Base-by-base conservation (phyloP, 2,329 filamentous ascomycete species). In the Juglanconis sp. region DNA sequence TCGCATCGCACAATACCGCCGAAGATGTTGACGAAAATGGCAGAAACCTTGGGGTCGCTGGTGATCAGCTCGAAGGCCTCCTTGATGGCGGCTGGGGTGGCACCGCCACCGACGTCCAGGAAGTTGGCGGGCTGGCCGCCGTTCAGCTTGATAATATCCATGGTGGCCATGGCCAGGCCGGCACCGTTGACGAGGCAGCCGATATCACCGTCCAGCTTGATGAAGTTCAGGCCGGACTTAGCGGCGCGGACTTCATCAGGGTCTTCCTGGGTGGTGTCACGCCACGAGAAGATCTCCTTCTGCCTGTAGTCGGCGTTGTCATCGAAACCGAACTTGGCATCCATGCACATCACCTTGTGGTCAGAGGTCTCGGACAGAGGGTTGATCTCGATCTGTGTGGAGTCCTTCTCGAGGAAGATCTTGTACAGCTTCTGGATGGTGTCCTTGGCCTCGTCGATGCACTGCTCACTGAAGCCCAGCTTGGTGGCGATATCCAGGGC, bases 111-210 rank as follows among this genome's bases (percentile, higher is more conserved):
- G 69, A 99, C 95, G 76, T 99, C 95, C 69, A 99, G 85, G 88
- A 99, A 99, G 87, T 99, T 99, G 70, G 95, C 95, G 65, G 95
- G 95, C 73, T 87, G 83, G 66, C 95, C 95, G 69, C 95, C 95
- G 81, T 98, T 99, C 65, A 99, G 87, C 87, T 99, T 98, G 86
- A 99, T 99, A 78, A 99, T 98, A 79, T 99, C 95, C 95, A 99
- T 99, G 76, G 95, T 99, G 65, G 95, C 95, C 95, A 99, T 99
- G 79, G 95, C 95, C 68, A 99, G 90, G 81, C 95, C 95, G 71
- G 95, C 95, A 76, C 95, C 95, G 82, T 99, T 99, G 82, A 99
- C 95, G 69, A 98, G 85, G 83, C 95, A 99, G 79, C 95, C 95
- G 75, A 99, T 99, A 76, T 99, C 95, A 75, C 95, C 95, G 74